These are phyloP conservation scores for Craspedostauros australis DNA, from an alignment of 108 stramenopile genomes.

Conservation along the genomic window DNA sequence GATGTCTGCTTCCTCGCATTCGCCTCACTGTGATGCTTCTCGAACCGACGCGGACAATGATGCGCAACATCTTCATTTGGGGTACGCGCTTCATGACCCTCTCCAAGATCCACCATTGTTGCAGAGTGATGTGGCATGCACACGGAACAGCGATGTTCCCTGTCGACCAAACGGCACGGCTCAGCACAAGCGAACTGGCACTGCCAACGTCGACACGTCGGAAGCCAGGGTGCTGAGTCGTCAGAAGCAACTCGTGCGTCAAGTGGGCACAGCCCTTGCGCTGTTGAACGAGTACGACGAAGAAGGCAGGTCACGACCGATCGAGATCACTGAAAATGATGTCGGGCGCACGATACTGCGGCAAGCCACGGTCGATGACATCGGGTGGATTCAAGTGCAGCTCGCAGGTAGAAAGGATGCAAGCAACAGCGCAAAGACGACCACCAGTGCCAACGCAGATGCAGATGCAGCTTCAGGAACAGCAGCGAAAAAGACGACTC, in stretches of 20 bases:
- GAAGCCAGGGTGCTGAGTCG: too few relatives aligned
- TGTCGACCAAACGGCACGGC: too few relatives aligned
- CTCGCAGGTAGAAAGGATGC: constrained; percentile 12
- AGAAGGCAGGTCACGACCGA: constrained; percentile 36
- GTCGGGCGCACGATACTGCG: constrained; percentile 50
- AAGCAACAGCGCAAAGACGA: background rate
- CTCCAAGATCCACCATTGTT: too few relatives aligned
- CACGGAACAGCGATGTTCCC: too few relatives aligned
- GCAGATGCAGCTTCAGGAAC: background rate
- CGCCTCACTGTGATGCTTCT: too few relatives aligned
- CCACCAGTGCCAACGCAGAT: background rate
- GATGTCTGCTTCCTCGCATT: too few relatives aligned
- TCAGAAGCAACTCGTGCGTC: constrained; percentile 29
- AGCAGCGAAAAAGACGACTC: background rate
- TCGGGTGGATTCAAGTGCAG: constrained; percentile 34
- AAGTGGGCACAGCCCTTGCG: constrained; percentile 34
- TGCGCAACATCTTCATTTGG: constrained; percentile 1
- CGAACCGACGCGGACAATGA: background rate
- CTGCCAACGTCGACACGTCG: too few relatives aligned
- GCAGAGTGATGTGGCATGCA: too few relatives aligned
- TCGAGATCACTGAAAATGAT: constrained; percentile 44
- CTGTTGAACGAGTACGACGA: constrained; percentile 55
- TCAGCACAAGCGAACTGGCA: too few relatives aligned
- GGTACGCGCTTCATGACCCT: too few relatives aligned
- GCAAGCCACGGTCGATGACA: constrained; percentile 45